phyloP scores from a whole-genome alignment of 306 rosid genomes.

The Quercus alba region DNA sequence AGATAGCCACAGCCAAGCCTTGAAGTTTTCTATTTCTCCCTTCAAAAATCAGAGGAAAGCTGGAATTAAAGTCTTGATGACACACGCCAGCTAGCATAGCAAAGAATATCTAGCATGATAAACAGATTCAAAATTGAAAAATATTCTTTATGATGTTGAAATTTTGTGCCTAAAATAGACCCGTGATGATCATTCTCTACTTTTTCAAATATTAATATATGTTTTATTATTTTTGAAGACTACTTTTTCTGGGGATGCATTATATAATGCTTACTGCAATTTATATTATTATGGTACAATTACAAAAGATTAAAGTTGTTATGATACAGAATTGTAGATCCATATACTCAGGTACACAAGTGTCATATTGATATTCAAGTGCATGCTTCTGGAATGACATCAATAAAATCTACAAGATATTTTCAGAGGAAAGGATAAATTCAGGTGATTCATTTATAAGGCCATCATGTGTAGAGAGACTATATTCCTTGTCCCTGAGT shows the following conservation, averaged over 20 bases:
- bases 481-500: neutral
- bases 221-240: neutral
- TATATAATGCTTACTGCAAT: neutral
- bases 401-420: neutral
- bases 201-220: neutral
- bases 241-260: neutral
- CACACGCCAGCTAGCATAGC: neutral
- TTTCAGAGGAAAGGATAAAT: neutral
- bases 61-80: slow-evolving; percentile 13
- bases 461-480: neutral
- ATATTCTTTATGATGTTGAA: neutral
- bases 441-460: neutral
- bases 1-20: slow-evolving; percentile 77
- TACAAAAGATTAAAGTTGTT: neutral
- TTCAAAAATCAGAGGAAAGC: slow-evolving; percentile 28
- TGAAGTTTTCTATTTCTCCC: slow-evolving; percentile 84
- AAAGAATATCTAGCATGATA: neutral
- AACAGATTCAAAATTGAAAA: neutral
- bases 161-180: neutral
- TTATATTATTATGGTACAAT: neutral
- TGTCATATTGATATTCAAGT: neutral
- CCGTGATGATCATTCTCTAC: neutral
- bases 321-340: neutral
- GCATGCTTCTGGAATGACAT: neutral
- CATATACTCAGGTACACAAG: neutral